Conservation (phyloP, 2,329 filamentous ascomycete species). For the Rutstroemia sp. region DNA sequence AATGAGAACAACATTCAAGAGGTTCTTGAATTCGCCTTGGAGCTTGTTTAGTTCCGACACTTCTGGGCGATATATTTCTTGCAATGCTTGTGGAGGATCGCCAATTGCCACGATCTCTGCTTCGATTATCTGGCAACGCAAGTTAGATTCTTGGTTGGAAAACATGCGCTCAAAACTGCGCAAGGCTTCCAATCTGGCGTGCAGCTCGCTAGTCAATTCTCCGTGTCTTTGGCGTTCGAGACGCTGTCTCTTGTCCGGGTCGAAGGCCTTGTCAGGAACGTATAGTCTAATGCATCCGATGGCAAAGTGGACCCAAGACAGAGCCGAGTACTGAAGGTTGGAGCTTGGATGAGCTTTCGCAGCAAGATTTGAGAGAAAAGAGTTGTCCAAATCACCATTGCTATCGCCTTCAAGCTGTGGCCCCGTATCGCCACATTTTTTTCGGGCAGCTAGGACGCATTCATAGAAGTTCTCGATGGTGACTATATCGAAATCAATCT, state of each 20-base stretch:
- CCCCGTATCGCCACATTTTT: not conserved
- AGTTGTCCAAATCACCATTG: conserved; percentile 32
- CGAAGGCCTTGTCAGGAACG: conserved; percentile 78
- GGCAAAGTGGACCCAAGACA: conserved; percentile 71
- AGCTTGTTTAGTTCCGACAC: conserved; percentile 61
- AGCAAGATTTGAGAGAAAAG: conserved; percentile 25
- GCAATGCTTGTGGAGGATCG: conserved; percentile 54
- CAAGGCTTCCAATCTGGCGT: conserved; percentile 51
- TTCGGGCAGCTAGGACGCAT: not conserved
- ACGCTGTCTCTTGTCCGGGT: conserved; percentile 61
- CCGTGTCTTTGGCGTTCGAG: conserved; percentile 56
- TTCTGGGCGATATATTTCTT: conserved; percentile 63
- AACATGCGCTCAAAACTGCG: conserved; percentile 57
- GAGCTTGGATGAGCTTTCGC: conserved; percentile 22
- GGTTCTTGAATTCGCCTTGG: conserved; percentile 75
- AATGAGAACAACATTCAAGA: conserved; percentile 45
- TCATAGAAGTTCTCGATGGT: not conserved
- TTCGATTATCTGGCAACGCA: conserved; percentile 57
- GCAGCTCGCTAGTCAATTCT: conserved; percentile 48
- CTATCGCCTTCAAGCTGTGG: conserved; percentile 18
- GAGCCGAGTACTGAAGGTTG: conserved; percentile 35
- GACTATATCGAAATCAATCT: not conserved
- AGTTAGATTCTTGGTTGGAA: conserved; percentile 59
- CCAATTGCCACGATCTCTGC: conserved; percentile 58
- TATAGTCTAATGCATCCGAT: conserved; percentile 70